Conservation (phyloP, 2,329 filamentous ascomycete species). For the Amauroascus niger region DNA sequence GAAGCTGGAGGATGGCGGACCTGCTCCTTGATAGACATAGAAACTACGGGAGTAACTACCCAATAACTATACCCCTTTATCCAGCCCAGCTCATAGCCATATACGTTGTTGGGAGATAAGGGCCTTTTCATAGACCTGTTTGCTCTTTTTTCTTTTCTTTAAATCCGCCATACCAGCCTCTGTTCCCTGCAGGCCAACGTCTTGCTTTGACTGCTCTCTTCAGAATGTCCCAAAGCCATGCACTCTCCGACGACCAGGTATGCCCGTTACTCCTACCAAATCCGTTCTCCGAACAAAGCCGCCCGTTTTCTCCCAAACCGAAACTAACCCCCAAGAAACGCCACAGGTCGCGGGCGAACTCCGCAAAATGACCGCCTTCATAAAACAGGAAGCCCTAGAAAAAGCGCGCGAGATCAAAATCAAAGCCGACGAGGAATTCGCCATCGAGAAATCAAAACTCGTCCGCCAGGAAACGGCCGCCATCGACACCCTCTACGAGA, state of each 20-base stretch:
- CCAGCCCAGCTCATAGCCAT: neutral
- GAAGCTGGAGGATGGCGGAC: too few relatives aligned
- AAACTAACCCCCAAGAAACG: conserved; percentile 8
- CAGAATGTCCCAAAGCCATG: conserved; percentile 85
- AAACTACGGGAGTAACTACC: too few relatives aligned
- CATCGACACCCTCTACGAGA: conserved; percentile 89
- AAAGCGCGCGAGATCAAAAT: conserved; percentile 96
- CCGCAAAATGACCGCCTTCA: conserved; percentile 99
- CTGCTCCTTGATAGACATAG: too few relatives aligned
- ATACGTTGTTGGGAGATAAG: too few relatives aligned
- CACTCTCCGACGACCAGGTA: conserved; percentile 96
- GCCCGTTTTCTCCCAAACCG: too few relatives aligned
- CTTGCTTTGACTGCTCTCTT: conserved; percentile 23
- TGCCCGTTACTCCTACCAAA: conserved; percentile 16
- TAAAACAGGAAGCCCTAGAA: conserved; percentile 94
- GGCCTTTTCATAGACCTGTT: too few relatives aligned
- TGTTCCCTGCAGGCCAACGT: too few relatives aligned
- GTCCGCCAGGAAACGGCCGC: conserved; percentile 87
- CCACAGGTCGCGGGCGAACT: conserved; percentile 87
- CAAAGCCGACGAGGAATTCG: conserved; percentile 98
- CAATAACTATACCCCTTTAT: too few relatives aligned
- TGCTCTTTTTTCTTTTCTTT: too few relatives aligned
- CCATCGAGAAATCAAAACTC: conserved; percentile 97
- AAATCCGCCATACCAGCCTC: too few relatives aligned
- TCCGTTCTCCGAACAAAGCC: neutral